These are phyloP conservation scores for Monsonia emarginata DNA, from an alignment of 441 rosid species.

Conservation along the genomic window DNA sequence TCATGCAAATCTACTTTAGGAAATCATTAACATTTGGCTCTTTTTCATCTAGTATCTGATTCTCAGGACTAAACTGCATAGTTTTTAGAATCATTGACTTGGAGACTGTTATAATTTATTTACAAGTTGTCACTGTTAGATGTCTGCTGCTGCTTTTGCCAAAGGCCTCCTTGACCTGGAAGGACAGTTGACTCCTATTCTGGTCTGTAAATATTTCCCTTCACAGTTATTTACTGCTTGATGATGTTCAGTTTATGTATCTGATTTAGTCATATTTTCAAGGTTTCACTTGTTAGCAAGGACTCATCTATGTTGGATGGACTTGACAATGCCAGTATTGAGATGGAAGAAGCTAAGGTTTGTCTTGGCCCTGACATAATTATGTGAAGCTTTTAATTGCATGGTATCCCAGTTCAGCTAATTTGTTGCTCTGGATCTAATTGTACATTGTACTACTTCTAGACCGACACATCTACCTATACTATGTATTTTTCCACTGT, in stretches of 20 bases:
- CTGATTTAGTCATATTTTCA: constrained; percentile 22
- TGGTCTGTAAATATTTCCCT: constrained; percentile 43
- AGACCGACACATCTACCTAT: background rate
- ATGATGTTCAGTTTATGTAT: constrained; percentile 16
- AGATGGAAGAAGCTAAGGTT: constrained; percentile 99
- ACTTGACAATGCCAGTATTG: constrained; percentile 89
- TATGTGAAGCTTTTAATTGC: constrained; percentile 2
- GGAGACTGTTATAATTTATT: constrained; percentile 3
- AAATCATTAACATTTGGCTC: constrained; percentile 8
- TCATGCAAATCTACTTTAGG: constrained; percentile 6
- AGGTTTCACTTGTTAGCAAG: constrained; percentile 99
- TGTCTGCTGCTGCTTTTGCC: constrained; percentile 99
- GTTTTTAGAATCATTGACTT: background rate
- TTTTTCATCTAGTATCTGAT: constrained; percentile 4
- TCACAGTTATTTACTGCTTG: constrained; percentile 15
- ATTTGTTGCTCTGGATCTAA: background rate
- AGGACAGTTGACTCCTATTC: constrained; percentile 97
- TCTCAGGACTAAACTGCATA: background rate
- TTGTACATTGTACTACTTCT: background rate
- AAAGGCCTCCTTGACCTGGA: constrained; percentile 99
- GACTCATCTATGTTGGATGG: constrained; percentile 99
- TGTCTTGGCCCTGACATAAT: constrained; percentile 20
- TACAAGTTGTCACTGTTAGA: constrained; percentile 38
- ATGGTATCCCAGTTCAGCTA: background rate
- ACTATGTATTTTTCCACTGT: background rate